Evolutionary conservation across 805 yeast species (phyloP).

Genomic region (Lachancea cidri): DNA sequence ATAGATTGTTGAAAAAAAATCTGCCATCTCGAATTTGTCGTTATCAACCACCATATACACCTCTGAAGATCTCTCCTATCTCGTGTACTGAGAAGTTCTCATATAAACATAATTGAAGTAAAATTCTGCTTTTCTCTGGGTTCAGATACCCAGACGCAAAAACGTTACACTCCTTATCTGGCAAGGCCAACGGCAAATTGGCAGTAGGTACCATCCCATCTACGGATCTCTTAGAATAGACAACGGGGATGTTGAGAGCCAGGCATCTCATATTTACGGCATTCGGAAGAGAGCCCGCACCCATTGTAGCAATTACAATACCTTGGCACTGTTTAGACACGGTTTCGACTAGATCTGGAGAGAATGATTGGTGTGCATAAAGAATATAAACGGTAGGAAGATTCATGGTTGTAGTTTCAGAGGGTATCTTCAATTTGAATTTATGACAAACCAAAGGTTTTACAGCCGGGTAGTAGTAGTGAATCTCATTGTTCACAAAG

Average conservation of each 20-base stretch:
- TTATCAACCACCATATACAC: conserved; percentile 48
- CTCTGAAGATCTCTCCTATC: conserved; percentile 42
- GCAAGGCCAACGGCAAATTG: conserved; percentile 36
- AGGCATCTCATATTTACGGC: conserved; percentile 42
- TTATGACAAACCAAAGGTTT: conserved; percentile 48
- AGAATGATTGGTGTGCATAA: conserved; percentile 58
- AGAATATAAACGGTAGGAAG: conserved; percentile 45
- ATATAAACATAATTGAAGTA: conserved; percentile 51
- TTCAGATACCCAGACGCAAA: conserved; percentile 62
- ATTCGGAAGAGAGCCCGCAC: conserved; percentile 61
- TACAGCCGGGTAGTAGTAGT: conserved; percentile 58
- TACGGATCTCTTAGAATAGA: conserved; percentile 62
- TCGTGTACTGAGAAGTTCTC: conserved; percentile 36
- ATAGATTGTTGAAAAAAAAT: too few species aligned
- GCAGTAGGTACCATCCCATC: conserved; percentile 67
- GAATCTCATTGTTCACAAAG: conserved; percentile 60
- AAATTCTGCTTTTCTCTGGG: conserved; percentile 58
- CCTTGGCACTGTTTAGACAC: conserved; percentile 48
- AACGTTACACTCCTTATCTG: conserved; percentile 35
- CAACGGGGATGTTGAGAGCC: conserved; percentile 44
- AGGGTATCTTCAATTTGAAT: conserved; percentile 36
- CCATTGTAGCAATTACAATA: conserved; percentile 62
- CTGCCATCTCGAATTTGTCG: too few species aligned
- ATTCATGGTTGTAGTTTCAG: conserved; percentile 10
- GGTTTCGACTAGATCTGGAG: conserved; percentile 42